Evolutionary conservation across 2,329 filamentous ascomycete genomes (phyloP), one percentile per base, ranked within the genome.

Genomic region (Trichothecium sympodiale): DNA sequence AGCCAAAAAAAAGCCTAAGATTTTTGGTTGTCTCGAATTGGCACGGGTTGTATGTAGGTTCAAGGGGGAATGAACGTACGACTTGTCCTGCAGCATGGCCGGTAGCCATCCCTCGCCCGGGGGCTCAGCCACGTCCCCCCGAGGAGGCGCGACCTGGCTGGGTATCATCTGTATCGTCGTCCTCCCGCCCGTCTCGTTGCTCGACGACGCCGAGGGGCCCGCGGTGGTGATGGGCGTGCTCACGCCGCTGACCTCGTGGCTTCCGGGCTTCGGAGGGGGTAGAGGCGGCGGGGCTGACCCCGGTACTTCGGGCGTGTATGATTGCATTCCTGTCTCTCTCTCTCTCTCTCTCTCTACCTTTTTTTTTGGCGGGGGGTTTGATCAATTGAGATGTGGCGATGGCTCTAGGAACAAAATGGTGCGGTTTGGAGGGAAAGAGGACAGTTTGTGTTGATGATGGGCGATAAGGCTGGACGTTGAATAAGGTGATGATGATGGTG

Each of bases 81-180:
- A 79, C 64, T 91, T 93, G 50, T 91, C 83, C 50, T 83, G 74
- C 3, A 95, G 62, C 10, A 77, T 62, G 41, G 74, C 71, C 2
- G 87, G 87, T 3, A 94, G 67, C 87, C 87, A 94, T 43, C 78
- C 72, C 35, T 83, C 76, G 15, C 78, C 75, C 0, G 74, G 74
- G 48, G 38, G 14, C 37, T 37, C 16, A 41, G 43, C 17, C 43
- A n/a, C n/a, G n/a, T n/a, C n/a, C n/a, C n/a, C n/a, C n/a, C n/a
- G 38, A 13, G 39, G 34, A 33, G 29, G 46, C 42, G 39, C 36
- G 36, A 17, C 37, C 20, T 34, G 33, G 18, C 14, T 37, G 14
- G 32, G 37, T 30, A 33, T 17, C 36, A n/a, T n/a, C 10, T 25
- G 20, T 25, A 10, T 25, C 10, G 20, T n/a, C 20, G 20, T 10